phyloP scores from a whole-genome alignment of 331 rosid genomes.

The Acacia concinna region DNA sequence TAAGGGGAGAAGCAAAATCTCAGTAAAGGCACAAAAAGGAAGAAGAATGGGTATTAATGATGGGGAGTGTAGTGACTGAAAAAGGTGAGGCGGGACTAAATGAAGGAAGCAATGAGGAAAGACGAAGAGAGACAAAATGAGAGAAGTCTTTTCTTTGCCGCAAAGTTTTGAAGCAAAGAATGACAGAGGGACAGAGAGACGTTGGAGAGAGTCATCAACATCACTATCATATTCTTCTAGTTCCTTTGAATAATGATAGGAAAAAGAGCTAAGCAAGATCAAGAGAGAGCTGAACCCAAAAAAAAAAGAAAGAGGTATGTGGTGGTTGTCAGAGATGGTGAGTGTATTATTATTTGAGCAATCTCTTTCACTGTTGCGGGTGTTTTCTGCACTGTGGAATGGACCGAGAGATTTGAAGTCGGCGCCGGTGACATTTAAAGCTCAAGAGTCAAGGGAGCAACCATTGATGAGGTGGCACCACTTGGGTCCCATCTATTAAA shows the following conservation, averaged over 20 bases:
- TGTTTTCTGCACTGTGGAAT: not conserved
- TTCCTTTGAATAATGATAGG: not conserved
- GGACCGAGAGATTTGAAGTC: not conserved
- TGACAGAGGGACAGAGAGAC: not conserved
- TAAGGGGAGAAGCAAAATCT: not conserved
- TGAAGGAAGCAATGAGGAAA: slow-evolving; percentile 36
- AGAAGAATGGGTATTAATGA: not conserved
- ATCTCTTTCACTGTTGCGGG: not conserved
- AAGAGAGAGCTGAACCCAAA: not conserved
- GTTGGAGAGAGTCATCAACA: not conserved
- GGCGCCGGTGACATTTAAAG: slow-evolving; percentile 35
- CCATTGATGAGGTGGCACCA: slow-evolving; percentile 33
- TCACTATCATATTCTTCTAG: not conserved
- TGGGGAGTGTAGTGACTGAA: not conserved
- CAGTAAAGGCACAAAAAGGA: not conserved
- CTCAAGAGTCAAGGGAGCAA: not conserved
- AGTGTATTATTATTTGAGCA: not conserved
- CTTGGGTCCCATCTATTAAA: slow-evolving; percentile 6
- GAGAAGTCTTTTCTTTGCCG: slow-evolving; percentile 26
- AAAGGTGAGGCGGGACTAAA: not conserved
- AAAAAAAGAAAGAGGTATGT: not conserved
- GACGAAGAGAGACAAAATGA: slow-evolving; percentile 22
- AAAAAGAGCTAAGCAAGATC: not conserved
- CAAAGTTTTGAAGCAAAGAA: slow-evolving; percentile 3
- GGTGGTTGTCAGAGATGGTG: not conserved